A percentile compares a stretch with the other conserved stretches of the same genome.
Evolutionary conservation across 345 rosid species (phyloP).

Genomic region (Corchorus olitorius): DNA sequence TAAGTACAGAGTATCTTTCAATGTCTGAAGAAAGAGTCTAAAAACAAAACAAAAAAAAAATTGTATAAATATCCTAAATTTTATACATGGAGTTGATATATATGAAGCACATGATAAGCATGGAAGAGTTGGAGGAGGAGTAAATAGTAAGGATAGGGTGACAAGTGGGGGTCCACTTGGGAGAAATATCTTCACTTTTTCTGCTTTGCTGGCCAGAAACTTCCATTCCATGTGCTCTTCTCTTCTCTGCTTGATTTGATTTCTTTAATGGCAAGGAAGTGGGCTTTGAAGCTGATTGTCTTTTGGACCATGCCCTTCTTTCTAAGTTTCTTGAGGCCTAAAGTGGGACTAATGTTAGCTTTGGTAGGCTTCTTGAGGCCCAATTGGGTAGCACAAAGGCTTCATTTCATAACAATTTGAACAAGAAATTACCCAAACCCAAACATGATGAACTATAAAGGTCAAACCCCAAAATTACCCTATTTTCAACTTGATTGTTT

Average conservation of each 20-base stretch:
- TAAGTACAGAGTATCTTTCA: background rate
- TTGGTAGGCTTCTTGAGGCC: conserved; percentile 3
- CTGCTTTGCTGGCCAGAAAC: conserved; percentile 16
- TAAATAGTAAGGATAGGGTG: background rate
- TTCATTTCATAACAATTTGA: background rate
- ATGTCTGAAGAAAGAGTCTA: background rate
- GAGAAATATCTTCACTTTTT: conserved; percentile 19
- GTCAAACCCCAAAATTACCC: no score
- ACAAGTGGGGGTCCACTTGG: conserved; percentile 8
- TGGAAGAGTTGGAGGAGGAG: background rate
- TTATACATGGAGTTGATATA: background rate
- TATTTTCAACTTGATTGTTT: no score
- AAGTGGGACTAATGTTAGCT: background rate
- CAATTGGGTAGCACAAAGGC: background rate
- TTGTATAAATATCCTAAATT: background rate
- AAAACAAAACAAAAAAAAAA: background rate
- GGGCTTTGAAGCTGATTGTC: background rate
- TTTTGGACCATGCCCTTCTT: background rate
- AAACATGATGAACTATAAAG: no score
- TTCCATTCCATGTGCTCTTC: no score
- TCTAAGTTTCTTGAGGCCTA: background rate
- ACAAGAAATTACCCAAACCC: no score
- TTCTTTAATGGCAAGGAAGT: background rate
- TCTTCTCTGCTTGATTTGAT: no score
- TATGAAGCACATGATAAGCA: conserved; percentile 13